Base-by-base conservation (phyloP, 768 basidiomycete genomes). In the Cystobasidiopsis lactophilus region DNA sequence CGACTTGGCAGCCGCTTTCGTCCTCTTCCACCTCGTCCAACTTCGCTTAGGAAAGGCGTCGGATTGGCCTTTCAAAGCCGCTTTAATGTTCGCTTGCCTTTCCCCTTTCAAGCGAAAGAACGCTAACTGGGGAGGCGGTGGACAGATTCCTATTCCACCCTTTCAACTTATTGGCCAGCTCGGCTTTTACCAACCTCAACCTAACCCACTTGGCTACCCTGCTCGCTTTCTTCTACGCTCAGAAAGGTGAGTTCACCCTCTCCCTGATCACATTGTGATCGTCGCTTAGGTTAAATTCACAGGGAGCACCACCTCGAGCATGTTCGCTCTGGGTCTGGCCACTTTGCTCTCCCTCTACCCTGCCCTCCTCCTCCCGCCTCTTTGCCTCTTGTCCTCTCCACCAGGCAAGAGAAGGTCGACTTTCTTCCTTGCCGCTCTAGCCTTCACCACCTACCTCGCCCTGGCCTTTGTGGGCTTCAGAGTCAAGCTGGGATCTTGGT, bases 61-160 rank as follows among this genome's bases (percentile, higher is more conserved):
- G 33, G 16, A 35, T 35, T 7, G 33, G 16, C 7, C 9, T 35
- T 7, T 35, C 33, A 35, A 35, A 16, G 9, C 33, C 16, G 9
- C 16, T 16, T 35, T 35, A 16, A 16, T 35, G 33, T 16, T 7
- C 16, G 33, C 33, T 7, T 35, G 33, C 33, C 33, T 16, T 7
- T 35, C 33, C 33, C 33, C 16, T 35, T 35, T n/a, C n/a, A n/a
- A n/a, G n/a, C n/a, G 16, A 16, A 16, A 7, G 33, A 16, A 35
- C 7, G 9, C 4, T 7, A 18, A 0, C 2, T 5, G 19, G 21
- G 37, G 30, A 31, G 0, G 33, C 5, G 67, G 75, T 13, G 24
- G 53, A 2, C 59, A 93, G 86, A 43, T 89, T 80, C 66, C 74
- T 93, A 19, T 66, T 91, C 47, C 93, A 96, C 59, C 93, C 93